These are phyloP conservation scores for Carallia pectinifolia DNA, from an alignment of 345 rosid species.

Conservation along the genomic window DNA sequence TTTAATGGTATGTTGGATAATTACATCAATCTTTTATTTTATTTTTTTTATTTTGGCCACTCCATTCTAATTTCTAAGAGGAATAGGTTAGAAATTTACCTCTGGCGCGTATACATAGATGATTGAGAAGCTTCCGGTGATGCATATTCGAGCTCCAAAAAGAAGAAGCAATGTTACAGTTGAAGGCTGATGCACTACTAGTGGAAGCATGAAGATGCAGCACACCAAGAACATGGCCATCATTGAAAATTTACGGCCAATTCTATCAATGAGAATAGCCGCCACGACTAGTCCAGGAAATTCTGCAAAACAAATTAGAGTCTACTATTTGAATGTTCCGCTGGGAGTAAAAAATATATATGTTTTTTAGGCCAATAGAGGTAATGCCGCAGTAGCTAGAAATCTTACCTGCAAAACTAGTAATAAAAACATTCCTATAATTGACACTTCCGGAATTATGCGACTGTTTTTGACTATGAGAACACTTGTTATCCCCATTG, in stretches of 20 bases:
- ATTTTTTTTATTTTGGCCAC: background rate
- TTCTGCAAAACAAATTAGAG: slow-evolving; percentile 44
- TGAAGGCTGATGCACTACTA: slow-evolving; percentile 55
- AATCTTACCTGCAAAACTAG: slow-evolving; percentile 74
- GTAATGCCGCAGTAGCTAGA: background rate
- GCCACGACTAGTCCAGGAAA: slow-evolving; percentile 80
- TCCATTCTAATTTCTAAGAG: too few relatives aligned
- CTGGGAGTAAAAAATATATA: too few relatives aligned
- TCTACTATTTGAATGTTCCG: slow-evolving; percentile 1
- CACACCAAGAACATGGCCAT: slow-evolving; percentile 68
- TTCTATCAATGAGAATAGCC: slow-evolving; percentile 66
- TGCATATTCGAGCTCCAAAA: slow-evolving; percentile 82
- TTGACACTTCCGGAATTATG: slow-evolving; percentile 37
- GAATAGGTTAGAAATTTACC: slow-evolving; percentile 31
- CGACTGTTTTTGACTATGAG: slow-evolving; percentile 23
- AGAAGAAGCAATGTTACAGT: slow-evolving; percentile 65
- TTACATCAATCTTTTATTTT: too few relatives aligned
- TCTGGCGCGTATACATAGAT: slow-evolving; percentile 85
- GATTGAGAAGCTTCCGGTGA: slow-evolving; percentile 66
- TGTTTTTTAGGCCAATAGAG: background rate
- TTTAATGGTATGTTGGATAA: background rate
- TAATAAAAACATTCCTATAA: slow-evolving; percentile 69
- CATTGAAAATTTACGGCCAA: slow-evolving; percentile 84
- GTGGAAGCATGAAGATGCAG: slow-evolving; percentile 65
- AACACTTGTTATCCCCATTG: slow-evolving; percentile 45